Conservation (phyloP, 139 green algal species). For the Haematococcus sp. region DNA sequence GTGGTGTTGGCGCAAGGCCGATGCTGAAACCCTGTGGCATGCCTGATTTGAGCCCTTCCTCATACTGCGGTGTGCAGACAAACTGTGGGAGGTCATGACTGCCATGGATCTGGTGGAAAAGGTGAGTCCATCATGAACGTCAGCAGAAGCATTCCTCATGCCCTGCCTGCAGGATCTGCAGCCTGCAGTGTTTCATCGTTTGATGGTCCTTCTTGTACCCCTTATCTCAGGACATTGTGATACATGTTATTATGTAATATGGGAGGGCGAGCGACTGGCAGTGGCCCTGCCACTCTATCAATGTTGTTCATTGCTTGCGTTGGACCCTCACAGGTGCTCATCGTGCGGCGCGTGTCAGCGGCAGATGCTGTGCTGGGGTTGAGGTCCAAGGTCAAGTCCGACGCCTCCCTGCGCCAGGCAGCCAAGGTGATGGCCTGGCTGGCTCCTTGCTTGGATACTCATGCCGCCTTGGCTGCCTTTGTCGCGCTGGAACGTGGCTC, state of each 20-base stretch:
- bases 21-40: no score
- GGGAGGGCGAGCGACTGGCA: no score
- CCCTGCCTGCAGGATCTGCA: no score
- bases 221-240: no score
- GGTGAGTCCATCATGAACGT: conserved; percentile 9
- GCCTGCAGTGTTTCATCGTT: not conserved
- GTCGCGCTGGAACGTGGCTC: no score
- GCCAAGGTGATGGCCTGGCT: conserved; percentile 19
- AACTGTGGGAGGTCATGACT: conserved; percentile 50
- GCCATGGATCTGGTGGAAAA: conserved; percentile 22
- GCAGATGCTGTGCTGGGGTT: conserved; percentile 70
- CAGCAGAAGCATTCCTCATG: not conserved
- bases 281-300: no score
- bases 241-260: no score
- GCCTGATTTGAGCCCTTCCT: no score
- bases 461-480: no score
- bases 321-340: conserved; percentile 33
- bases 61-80: no score
- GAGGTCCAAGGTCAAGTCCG: conserved; percentile 38
- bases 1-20: no score
- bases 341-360: conserved; percentile 26
- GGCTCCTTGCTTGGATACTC: no score
- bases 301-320: not conserved
- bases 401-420: conserved; percentile 16
- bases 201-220: not conserved